Percentiles rank a stretch among this genome's conserved stretches.
These are phyloP conservation scores for Primulina huaijiensis DNA, from an alignment of 257 asterid genomes.

Conservation along the genomic window DNA sequence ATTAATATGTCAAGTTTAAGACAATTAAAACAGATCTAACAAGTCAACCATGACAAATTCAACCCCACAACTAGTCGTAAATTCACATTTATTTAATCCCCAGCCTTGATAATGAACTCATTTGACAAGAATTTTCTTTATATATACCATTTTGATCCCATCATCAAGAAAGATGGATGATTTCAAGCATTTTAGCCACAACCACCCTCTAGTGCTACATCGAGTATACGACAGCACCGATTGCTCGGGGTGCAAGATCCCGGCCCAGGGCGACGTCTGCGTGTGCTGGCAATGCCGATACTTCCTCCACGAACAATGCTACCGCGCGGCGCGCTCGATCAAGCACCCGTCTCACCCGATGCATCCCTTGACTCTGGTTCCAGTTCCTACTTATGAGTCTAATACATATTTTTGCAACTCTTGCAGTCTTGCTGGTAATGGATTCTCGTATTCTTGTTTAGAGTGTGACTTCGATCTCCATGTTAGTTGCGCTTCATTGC, in stretches of 20 bases:
- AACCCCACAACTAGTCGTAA: not conserved
- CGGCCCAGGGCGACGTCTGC: constrained; percentile 39
- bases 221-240: constrained; percentile 40
- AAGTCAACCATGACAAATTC: not conserved
- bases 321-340: constrained; percentile 48
- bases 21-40: no score
- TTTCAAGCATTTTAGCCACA: constrained; percentile 64
- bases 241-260: constrained; percentile 55
- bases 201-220: constrained; percentile 52
- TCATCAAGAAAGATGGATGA: constrained; percentile 14
- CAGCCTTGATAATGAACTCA: no score
- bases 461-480: constrained; percentile 72
- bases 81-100: not conserved
- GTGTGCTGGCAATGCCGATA: constrained; percentile 61
- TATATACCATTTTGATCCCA: not conserved
- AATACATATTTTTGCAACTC: constrained; percentile 51
- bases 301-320: constrained; percentile 59
- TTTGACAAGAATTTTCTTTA: not conserved
- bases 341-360: constrained; percentile 48
- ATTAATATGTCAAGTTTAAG: no score
- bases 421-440: constrained; percentile 46
- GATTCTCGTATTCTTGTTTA: constrained; percentile 54
- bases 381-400: constrained; percentile 57
- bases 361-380: constrained; percentile 53
- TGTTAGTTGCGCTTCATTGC: constrained; percentile 47